Evolutionary conservation across 805 yeast genomes (phyloP).

Genomic region (Zygoascus biomembranicola): DNA sequence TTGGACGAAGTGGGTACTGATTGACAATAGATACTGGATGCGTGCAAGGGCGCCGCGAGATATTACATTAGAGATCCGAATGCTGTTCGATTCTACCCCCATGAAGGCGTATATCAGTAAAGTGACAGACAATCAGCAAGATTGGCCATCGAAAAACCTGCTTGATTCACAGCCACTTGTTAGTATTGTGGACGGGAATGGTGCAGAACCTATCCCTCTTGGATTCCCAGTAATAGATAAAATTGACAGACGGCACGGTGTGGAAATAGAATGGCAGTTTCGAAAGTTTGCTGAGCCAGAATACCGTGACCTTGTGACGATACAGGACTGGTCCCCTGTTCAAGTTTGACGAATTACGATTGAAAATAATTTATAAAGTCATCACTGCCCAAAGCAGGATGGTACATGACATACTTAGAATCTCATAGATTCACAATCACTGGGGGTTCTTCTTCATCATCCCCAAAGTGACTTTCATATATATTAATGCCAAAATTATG

Average conservation of each 20-base stretch:
- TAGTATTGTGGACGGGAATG: not conserved
- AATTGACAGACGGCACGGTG: not conserved
- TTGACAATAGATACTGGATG: slow-evolving; percentile 15
- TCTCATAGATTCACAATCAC: not conserved
- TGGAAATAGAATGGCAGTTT: slow-evolving; percentile 12
- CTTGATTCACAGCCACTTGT: slow-evolving; percentile 11
- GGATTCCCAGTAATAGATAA: slow-evolving; percentile 11
- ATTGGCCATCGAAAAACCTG: slow-evolving; percentile 1
- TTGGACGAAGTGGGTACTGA: slow-evolving; percentile 17
- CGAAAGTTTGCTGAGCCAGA: slow-evolving; percentile 2
- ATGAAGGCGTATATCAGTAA: not conserved
- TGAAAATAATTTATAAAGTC: too few species aligned
- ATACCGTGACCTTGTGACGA: not conserved
- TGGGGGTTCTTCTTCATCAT: slow-evolving; percentile 5
- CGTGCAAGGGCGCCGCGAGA: not conserved
- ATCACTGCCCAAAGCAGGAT: too few species aligned
- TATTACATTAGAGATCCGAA: not conserved
- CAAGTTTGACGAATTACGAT: too few species aligned
- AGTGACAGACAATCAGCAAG: not conserved
- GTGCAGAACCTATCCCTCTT: slow-evolving; percentile 1
- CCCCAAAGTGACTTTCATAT: slow-evolving; percentile 8
- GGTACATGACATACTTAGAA: not conserved
- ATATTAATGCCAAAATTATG: slow-evolving; percentile 3
- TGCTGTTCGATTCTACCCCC: not conserved
- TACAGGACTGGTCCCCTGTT: not conserved